A percentile compares a stretch with the other conserved stretches of the same genome.
Conservation (phyloP, 2,329 filamentous ascomycete genomes). For the Xylariales sp. region DNA sequence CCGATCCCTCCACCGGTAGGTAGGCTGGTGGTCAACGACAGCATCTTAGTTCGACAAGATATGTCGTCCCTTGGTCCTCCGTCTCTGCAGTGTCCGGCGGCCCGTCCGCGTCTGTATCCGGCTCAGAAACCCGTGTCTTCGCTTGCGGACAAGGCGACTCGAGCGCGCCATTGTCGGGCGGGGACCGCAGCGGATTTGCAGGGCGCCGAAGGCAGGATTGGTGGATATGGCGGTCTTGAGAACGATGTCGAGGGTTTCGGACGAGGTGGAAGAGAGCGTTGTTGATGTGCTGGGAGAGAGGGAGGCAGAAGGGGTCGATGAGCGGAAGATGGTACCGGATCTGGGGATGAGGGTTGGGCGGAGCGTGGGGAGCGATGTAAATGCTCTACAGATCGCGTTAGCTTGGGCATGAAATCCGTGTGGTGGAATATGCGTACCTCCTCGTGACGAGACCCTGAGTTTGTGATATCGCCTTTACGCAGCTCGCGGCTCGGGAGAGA, state of each 20-base stretch:
- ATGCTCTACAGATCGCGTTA: constrained; percentile 30
- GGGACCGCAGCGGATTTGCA: constrained; percentile 54
- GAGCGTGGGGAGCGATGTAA: constrained; percentile 45
- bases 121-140: constrained; percentile 53
- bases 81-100: constrained; percentile 46
- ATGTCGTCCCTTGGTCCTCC: constrained; percentile 49
- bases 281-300: constrained; percentile 14
- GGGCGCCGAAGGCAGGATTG: constrained; percentile 45
- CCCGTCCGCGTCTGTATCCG: constrained; percentile 47
- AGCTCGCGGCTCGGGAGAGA: constrained; percentile 5
- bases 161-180: constrained; percentile 52
- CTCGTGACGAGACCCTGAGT: neutral
- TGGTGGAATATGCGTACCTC: constrained; percentile 1
- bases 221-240: constrained; percentile 41
- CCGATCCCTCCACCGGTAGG: too few relatives aligned
- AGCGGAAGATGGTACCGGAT: constrained; percentile 11
- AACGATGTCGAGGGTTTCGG: constrained; percentile 24
- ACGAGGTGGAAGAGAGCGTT: constrained; percentile 11
- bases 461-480: neutral
- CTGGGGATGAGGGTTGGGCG: constrained; percentile 26
- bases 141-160: constrained; percentile 54
- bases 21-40: too few relatives aligned
- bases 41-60: too few relatives aligned
- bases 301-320: constrained; percentile 19
- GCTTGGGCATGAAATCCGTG: neutral